Evolutionary conservation across 331 rosid species (phyloP).

Genomic region (Prunus yedoensis): DNA sequence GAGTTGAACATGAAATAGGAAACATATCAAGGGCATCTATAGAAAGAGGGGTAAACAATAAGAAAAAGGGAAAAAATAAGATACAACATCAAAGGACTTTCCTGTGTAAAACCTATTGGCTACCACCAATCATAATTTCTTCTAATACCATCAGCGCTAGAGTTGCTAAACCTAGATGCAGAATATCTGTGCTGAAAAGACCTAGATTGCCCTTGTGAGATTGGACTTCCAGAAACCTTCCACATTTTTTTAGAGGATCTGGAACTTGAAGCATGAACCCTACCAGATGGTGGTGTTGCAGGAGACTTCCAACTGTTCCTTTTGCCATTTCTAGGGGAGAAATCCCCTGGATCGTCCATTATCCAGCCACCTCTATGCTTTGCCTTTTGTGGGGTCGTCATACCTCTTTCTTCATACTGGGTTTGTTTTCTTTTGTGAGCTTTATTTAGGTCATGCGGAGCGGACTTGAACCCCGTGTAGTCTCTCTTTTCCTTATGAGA

Average conservation of each 20-base stretch:
- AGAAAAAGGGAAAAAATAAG: no score
- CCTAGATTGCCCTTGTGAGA: conserved; percentile 34
- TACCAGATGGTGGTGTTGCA: conserved; percentile 47
- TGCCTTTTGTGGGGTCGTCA: conserved; percentile 41
- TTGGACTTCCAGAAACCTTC: conserved; percentile 32
- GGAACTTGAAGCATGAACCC: conserved; percentile 38
- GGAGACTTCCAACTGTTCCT: conserved; percentile 43
- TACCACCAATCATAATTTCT: conserved; percentile 55
- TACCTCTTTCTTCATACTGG: conserved; percentile 38
- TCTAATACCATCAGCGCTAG: conserved; percentile 33
- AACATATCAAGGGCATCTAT: neutral
- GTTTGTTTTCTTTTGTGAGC: conserved; percentile 44
- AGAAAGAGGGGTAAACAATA: neutral
- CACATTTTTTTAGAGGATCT: conserved; percentile 28
- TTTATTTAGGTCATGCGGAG: conserved; percentile 52
- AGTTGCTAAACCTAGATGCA: conserved; percentile 53
- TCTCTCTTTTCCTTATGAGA: conserved; percentile 42
- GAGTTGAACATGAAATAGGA: neutral
- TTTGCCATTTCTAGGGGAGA: conserved; percentile 30
- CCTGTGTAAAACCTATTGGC: conserved; percentile 9
- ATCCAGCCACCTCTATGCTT: conserved; percentile 42
- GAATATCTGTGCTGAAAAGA: conserved; percentile 44
- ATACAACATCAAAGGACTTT: neutral
- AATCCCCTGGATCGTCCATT: conserved; percentile 43
- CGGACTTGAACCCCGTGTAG: conserved; percentile 44